These are phyloP conservation scores for Phoenix roebelenii DNA, from an alignment of 176 grass and related monocot species.

Conservation along the genomic window DNA sequence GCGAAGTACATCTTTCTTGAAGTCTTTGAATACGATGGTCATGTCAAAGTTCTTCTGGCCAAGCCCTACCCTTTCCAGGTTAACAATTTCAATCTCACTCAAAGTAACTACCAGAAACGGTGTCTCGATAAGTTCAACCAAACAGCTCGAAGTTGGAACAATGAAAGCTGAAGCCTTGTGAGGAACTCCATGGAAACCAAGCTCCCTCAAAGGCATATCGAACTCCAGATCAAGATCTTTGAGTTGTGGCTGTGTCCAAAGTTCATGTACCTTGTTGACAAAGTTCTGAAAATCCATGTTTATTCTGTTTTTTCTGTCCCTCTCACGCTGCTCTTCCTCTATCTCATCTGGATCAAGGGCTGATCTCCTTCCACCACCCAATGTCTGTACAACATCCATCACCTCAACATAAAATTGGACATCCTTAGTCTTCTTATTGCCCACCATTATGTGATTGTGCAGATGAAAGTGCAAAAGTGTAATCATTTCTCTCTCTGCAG, in stretches of 20 bases:
- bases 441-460: conserved; percentile 88
- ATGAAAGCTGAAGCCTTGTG: conserved; percentile 78
- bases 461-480: conserved; percentile 78
- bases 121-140: conserved; percentile 72
- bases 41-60: conserved; percentile 91
- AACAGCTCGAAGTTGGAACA: conserved; percentile 75
- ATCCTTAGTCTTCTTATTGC: conserved; percentile 89
- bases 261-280: conserved; percentile 75
- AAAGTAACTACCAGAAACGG: conserved; percentile 75
- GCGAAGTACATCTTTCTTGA: conserved; percentile 76
- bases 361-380: conserved; percentile 45
- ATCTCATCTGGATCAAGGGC: conserved; percentile 92
- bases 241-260: conserved; percentile 68
- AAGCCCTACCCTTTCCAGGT: conserved; percentile 82
- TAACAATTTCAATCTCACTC: conserved; percentile 87
- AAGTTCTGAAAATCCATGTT: conserved; percentile 80
- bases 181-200: conserved; percentile 86
- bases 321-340: conserved; percentile 88
- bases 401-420: conserved; percentile 94
- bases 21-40: conserved; percentile 93
- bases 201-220: conserved; percentile 61
- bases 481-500: conserved; percentile 88
- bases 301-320: conserved; percentile 68
- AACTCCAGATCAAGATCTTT: conserved; percentile 65
- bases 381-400: conserved; percentile 87